Base-by-base conservation (phyloP, 495 filamentous ascomycete genomes). In the Aspergillus baeticus region DNA sequence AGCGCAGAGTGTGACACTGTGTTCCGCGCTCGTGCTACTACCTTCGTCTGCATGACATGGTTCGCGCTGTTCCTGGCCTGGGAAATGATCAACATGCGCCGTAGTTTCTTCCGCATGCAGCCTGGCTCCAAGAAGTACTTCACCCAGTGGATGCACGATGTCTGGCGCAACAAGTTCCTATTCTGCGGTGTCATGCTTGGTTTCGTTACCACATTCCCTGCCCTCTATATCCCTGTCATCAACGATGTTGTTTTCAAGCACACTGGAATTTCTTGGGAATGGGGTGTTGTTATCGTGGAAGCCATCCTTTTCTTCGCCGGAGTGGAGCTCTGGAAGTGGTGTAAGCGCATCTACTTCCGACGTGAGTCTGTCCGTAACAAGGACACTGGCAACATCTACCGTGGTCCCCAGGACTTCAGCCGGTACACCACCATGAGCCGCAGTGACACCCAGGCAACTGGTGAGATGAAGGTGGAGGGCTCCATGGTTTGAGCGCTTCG, bases 31-130 rank as follows among this genome's bases (percentile, higher is more conserved):
- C 83, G 87, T 10, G 87, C 87, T 6, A 85, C 87, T 2, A 85
- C 82, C 1, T 91, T 87, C 59, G 85, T 84, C 11, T 86, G 83
- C 51, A 77, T 91, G 51, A 90, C 88, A 3, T 90, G 86, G 85
- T 86, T 88, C 57, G 83, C 86, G 2, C 77, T 89, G 13, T 87
- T 90, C 70, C 76, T 87, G 21, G 87, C 87, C 3, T 89, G 87
- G 86, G 85, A 89, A 65, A 85, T 87, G 78, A 78, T 88, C 26
- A 73, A 87, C 59, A 76, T 88, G 60, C 84, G 85, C 4, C 81
- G 82, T 41, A 82, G 78, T 48, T 84, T 90, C 68, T 90, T 89
- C 76, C 70, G 75, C 48, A 86, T 87, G 82, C 79, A 84, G 57
- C 80, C 84, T 6, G 73, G 69, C 33, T 79, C 75, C 42, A 78